Evolutionary conservation across 2,329 filamentous ascomycete genomes (phyloP), one percentile per base, ranked within the genome.

Genomic region (Periglandula ipomoeae): DNA sequence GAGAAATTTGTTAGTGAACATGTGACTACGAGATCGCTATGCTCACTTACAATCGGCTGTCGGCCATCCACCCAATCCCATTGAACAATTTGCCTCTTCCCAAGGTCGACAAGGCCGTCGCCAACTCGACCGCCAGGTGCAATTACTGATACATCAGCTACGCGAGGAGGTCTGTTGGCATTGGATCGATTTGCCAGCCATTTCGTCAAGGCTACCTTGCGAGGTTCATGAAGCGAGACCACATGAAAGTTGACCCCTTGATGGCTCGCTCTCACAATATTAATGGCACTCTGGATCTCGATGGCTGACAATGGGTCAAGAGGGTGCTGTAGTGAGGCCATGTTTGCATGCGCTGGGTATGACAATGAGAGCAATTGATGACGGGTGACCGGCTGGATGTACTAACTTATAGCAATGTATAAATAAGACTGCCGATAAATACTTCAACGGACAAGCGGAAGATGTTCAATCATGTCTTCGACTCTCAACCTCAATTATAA

Each of bases 61-160:
- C 88, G 79, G 37, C 83, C 85, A 3, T 84, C 78, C 4, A 86
- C 77, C 52, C 81, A 70, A 60, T 85, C 79, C 87, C 88, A 95
- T 52, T 77, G 73, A 4, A 82, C 62, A 50, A 94, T 79, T 60
- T 78, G 83, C 44, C 71, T 73, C 44, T 79, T 71, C 11, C 75
- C 71, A 52, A 94, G 64, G 61, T 91, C 81, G 5, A 94, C 84
- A 45, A 89, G 69, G 0, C 85, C 88, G 65, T 95, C 89, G 56
- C 81, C 90, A 1, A 93, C 81, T 61, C 84, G 86, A 55, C 86
- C 86, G 8, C 83, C 84, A 6, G 81, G 78, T 1, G 80, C 84
- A 64, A 94, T 89, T 17, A 82, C 86, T 4, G 93, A 86, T 0
- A 90, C 74, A 65, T 95, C 88, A 10, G 87, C 89, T 4, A 87